Base-by-base conservation (phyloP, 169 alveolate species). In the Condylostoma magnum region DNA sequence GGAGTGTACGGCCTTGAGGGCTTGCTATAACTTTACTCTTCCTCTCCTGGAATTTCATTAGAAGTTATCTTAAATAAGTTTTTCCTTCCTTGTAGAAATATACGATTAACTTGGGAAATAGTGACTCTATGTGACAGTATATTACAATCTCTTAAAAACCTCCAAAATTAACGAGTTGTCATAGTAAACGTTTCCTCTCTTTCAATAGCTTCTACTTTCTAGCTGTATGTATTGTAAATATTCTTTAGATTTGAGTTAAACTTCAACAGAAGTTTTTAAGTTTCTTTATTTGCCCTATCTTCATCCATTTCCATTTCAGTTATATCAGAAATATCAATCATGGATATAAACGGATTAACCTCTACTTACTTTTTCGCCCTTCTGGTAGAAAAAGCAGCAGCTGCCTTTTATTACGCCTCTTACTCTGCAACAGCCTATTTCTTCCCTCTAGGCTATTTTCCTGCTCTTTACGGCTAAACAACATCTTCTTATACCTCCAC, bases 151-250 rank as follows among this genome's bases (percentile, higher is more conserved):
- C 89, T 81, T 10, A 80, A 74, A 67, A 86, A 79, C 30, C 88
- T 75, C 92, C 94, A 89, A 27, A 89, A 77, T 18, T 83, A 76
- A 20, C 76, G 43, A 22, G 81, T 56, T 47, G 75, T 77, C 77
- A 89, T 54, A 6, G 90, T 76, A 51, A 89, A 89, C 15, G 84
- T 46, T 46, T 89, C 91, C 52, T 89, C 94, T 18, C 80, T 54
- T 50, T 78, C 75, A n/a, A 60, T 53, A 27, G 69, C 38, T 66
- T 89, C 94, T 18, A 76, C 57, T 38, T 85, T 75, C 12, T 66
- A 54, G 5, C 90, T 56, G 55, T 80, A 89, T 30, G 36, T 37
- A 60, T 83, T 84, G 57, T 89, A 89, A 87, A 89, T 80, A 18
- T 63, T 22, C 70, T 81, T 89, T 31, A 89, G 34, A 6, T 78